phyloP scores from a whole-genome alignment of 441 rosid species.

The Aquilaria agallochum region DNA sequence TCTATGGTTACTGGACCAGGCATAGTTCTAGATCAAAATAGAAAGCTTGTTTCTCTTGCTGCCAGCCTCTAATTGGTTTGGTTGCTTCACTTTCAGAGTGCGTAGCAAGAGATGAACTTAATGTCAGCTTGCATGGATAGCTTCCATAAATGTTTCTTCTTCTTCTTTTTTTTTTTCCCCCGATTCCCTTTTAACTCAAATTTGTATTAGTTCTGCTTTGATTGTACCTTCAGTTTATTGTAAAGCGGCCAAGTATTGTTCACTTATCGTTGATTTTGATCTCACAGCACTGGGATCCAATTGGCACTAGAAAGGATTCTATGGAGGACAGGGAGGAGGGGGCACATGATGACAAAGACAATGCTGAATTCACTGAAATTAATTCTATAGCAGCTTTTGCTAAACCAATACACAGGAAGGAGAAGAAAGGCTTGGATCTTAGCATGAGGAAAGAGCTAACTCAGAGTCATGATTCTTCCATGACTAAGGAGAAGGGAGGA shows the following conservation, averaged over 20 bases:
- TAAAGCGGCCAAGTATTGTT: not conserved
- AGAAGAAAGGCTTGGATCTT: conserved; percentile 53
- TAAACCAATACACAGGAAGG: conserved; percentile 67
- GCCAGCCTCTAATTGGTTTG: not conserved
- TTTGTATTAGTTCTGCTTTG: not conserved
- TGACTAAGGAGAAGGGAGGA: conserved; percentile 14
- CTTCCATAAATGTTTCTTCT: not conserved
- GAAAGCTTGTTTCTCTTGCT: not conserved
- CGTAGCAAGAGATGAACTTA: not conserved
- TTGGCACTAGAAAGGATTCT: conserved; percentile 16
- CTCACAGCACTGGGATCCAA: conserved; percentile 63
- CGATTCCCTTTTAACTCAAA: no score
- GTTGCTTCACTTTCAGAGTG: not conserved
- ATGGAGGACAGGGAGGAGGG: conserved; percentile 19
- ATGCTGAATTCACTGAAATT: conserved; percentile 31
- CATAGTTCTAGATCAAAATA: not conserved
- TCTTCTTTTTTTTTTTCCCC: no score
- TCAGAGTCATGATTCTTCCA: conserved; percentile 25
- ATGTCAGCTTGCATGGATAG: not conserved
- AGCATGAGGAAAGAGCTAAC: conserved; percentile 48
- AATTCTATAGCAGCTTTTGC: conserved; percentile 54
- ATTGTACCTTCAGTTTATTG: not conserved
- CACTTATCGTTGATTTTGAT: conserved; percentile 19
- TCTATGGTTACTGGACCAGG: not conserved
- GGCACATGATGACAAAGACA: conserved; percentile 31